phyloP scores from a whole-genome alignment of 163 green algal species.

The Scenedesmus sp. region DNA sequence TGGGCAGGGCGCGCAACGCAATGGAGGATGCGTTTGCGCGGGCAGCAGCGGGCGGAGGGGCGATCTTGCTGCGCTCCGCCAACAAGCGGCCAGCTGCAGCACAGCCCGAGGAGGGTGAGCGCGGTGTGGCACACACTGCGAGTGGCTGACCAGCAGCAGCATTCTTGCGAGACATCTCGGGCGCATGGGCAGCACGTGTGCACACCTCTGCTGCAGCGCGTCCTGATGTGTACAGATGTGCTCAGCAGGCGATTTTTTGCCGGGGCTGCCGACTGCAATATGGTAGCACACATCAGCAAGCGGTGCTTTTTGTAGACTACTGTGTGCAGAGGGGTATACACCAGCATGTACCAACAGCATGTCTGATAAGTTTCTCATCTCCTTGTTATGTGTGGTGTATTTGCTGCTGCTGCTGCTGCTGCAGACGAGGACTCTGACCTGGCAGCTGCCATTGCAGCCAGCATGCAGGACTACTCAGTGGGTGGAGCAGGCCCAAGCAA shows the following conservation, averaged over 20 bases:
- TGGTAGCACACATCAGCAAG: too few relatives aligned
- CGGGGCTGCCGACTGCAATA: too few relatives aligned
- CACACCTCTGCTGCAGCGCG: neutral
- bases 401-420: neutral
- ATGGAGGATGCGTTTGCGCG: conserved; percentile 65
- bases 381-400: too few relatives aligned
- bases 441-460: conserved; percentile 81
- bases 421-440: conserved; percentile 77
- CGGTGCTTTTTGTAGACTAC: too few relatives aligned
- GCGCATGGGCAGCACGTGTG: neutral
- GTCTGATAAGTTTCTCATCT: too few relatives aligned
- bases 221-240: neutral
- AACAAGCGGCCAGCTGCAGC: neutral
- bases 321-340: too few relatives aligned
- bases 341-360: too few relatives aligned
- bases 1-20: conserved; percentile 63
- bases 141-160: neutral
- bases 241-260: too few relatives aligned
- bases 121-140: too few relatives aligned
- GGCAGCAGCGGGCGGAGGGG: conserved; percentile 58
- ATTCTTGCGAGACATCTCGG: neutral
- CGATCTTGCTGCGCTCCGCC: conserved; percentile 62
- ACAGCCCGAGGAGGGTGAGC: neutral
- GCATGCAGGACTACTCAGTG: conserved; percentile 56
- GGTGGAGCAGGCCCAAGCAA: neutral